Base-by-base conservation (phyloP, 225 moss, liverwort and hornwort species). In the Pseudisothecium myosuroides region DNA sequence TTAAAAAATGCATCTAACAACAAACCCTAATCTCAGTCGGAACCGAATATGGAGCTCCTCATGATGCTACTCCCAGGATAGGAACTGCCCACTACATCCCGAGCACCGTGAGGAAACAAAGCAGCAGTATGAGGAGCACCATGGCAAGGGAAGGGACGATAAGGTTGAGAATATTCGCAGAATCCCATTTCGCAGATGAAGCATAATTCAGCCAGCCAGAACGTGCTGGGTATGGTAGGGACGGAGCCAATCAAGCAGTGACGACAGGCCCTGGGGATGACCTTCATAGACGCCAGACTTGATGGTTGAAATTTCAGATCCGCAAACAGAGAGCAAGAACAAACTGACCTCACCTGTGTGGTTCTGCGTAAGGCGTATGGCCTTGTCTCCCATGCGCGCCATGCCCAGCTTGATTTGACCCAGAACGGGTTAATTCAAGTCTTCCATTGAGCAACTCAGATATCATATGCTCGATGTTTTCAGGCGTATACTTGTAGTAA, bases 401-500 rank as follows among this genome's bases (percentile, higher is more conserved):
- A 45, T 68, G 85, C 64, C 75, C 87, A 68, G 71, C 14, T 65
- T 62, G 80, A 63, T 56, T 86, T 23, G 73, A 43, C 43, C 87
- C 90, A 76, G 88, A 37, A 23, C 94, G 91, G 52, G 84, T 58
- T 75, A 93, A 80, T 62, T 93, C 94, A 45, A 90, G 93, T 84
- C 93, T 90, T 78, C 94, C 94, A 56, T 92, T 86, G 43, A 94
- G 94, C 81, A 94, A 67, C 65, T 94, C 94, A n/a, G 89, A 82
- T 71, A 98, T 88, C 93, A 93, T 95, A 77, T 89, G 88, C 90
- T 96, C 96, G 89, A 98, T 89, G 43, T 93, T 94, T 85, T 98
- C 97, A 80, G 97, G 93, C 54, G 96, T 92, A 82, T 96, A 96
- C 89, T 98, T 98, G 83, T 94, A 90, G 88, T 93, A 93, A 84